phyloP scores from a whole-genome alignment of 2,329 filamentous ascomycete genomes.

The Sclerotinia spermophila region DNA sequence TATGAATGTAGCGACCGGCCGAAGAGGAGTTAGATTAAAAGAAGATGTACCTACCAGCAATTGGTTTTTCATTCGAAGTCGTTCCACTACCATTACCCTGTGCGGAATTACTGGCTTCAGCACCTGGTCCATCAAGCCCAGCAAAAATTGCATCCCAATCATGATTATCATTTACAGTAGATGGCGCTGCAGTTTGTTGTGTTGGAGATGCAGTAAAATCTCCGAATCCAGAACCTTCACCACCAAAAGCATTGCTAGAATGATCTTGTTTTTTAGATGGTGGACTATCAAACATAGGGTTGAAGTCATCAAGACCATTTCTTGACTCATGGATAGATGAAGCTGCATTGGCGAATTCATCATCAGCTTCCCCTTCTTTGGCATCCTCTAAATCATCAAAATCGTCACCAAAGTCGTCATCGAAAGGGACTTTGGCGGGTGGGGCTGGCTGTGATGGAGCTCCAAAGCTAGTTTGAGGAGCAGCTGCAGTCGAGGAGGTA shows the following conservation, averaged over 20 bases:
- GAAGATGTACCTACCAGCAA: background rate
- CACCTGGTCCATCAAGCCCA: conserved; percentile 59
- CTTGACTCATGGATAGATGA: conserved; percentile 48
- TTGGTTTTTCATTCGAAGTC: conserved; percentile 26
- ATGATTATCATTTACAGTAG: conserved; percentile 52
- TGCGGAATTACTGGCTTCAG: conserved; percentile 22
- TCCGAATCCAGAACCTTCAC: conserved; percentile 37
- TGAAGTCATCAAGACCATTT: conserved; percentile 72
- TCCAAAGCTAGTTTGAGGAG: conserved; percentile 29
- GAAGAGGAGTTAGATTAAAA: background rate
- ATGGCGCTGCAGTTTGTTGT: conserved; percentile 40
- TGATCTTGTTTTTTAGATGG: conserved; percentile 35
- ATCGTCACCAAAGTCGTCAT: conserved; percentile 70
- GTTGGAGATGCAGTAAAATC: conserved; percentile 50
- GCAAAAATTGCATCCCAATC: conserved; percentile 97
- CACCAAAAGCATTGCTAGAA: conserved; percentile 31
- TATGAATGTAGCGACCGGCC: too few species aligned
- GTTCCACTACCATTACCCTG: conserved; percentile 28
- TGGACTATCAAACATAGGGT: conserved; percentile 72
- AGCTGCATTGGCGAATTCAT: conserved; percentile 69
- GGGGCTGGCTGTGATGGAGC: conserved; percentile 36
- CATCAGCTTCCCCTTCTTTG: conserved; percentile 73
- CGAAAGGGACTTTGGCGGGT: conserved; percentile 54
- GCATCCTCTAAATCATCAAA: conserved; percentile 83
- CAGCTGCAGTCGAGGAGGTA: conserved; percentile 30